Evolutionary conservation across 2,329 filamentous ascomycete species (phyloP).

Genomic region (Cadophora sp.): DNA sequence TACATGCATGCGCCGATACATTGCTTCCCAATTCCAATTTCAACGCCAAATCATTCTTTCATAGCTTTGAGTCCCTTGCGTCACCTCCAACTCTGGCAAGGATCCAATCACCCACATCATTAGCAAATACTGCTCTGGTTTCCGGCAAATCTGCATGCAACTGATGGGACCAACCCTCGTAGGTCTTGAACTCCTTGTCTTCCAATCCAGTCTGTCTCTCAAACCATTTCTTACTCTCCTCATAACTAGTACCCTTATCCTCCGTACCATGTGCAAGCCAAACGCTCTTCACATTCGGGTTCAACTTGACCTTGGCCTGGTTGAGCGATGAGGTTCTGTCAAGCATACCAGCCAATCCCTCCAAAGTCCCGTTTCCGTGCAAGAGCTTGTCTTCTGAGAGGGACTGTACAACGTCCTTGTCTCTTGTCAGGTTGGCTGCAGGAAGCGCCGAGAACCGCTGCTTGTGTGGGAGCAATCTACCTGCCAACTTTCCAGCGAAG

Average conservation of each 20-base stretch:
- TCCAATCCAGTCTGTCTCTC: slow-evolving; percentile 59
- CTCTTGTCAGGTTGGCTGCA: slow-evolving; percentile 68
- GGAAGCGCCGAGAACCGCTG: slow-evolving; percentile 73
- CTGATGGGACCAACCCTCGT: slow-evolving; percentile 82
- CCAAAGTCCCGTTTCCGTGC: slow-evolving; percentile 86
- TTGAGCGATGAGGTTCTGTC: slow-evolving; percentile 72
- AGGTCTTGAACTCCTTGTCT: slow-evolving; percentile 75
- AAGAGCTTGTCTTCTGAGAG: slow-evolving; percentile 72
- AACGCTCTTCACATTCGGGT: slow-evolving; percentile 65
- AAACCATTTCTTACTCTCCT: slow-evolving; percentile 69
- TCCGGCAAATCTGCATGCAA: slow-evolving; percentile 63
- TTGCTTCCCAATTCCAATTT: not conserved
- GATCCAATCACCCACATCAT: slow-evolving; percentile 72
- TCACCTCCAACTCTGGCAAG: slow-evolving; percentile 50
- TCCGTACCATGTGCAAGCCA: slow-evolving; percentile 79
- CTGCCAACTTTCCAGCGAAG: slow-evolving; percentile 69
- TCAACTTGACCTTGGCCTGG: slow-evolving; percentile 58
- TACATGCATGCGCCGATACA: not conserved
- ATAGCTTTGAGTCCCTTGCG: slow-evolving; percentile 29
- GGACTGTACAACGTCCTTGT: slow-evolving; percentile 65
- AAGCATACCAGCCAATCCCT: slow-evolving; percentile 78
- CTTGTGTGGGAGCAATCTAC: slow-evolving; percentile 68
- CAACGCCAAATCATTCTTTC: slow-evolving; percentile 11
- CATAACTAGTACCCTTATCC: slow-evolving; percentile 73
- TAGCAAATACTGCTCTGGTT: slow-evolving; percentile 49